A percentile compares a stretch with the other conserved stretches of the same genome.
phyloP scores from a whole-genome alignment of 2,329 filamentous ascomycete genomes.

The Madurella mycetomatis region DNA sequence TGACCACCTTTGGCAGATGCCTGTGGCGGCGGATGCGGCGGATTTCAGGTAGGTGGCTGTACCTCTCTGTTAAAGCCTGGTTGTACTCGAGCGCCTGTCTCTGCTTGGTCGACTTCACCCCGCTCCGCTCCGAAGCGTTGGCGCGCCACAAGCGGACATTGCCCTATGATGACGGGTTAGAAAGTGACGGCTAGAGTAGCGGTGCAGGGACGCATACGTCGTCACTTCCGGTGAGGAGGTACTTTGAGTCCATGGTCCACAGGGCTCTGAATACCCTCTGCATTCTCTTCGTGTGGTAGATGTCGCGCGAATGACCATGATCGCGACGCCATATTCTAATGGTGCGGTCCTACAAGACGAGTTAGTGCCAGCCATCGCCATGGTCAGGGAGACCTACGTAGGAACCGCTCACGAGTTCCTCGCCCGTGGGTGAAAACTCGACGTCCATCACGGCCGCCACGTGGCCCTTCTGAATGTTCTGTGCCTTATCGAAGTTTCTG shows the following conservation, averaged over 20 bases:
- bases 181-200: background rate
- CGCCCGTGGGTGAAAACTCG: constrained; percentile 89
- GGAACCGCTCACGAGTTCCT: constrained; percentile 85
- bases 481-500: constrained; percentile 78
- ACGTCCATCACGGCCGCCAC: constrained; percentile 93
- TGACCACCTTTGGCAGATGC: constrained; percentile 86
- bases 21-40: constrained; percentile 84
- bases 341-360: constrained; percentile 65
- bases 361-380: background rate
- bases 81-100: constrained; percentile 90
- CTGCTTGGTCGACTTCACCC: constrained; percentile 79
- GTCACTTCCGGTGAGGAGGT: constrained; percentile 84
- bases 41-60: constrained; percentile 94
- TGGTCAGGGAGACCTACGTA: constrained; percentile 50
- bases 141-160: constrained; percentile 73
- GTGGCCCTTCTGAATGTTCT: constrained; percentile 88
- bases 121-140: constrained; percentile 75
- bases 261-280: constrained; percentile 66
- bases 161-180: constrained; percentile 12
- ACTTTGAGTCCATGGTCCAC: constrained; percentile 86
- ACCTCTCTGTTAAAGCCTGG: constrained; percentile 74
- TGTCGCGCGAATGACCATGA: constrained; percentile 79
- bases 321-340: constrained; percentile 79
- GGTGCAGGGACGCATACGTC: constrained; percentile 69
- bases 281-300: constrained; percentile 98